Evolutionary conservation across 306 rosid species (phyloP), one percentile per base, ranked within the genome.

Genomic region (Abrus precatorius): DNA sequence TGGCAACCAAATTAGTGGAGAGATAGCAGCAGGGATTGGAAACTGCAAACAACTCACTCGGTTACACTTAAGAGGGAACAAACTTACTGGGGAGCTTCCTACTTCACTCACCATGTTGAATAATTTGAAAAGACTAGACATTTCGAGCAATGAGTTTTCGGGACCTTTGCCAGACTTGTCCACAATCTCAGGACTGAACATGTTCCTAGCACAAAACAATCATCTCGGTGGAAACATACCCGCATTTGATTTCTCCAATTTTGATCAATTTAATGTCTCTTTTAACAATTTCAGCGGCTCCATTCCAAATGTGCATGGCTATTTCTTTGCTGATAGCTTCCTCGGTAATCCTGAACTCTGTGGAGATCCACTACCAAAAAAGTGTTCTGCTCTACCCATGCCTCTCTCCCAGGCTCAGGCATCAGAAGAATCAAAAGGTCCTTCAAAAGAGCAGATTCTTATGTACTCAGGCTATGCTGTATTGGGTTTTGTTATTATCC

Each of bases 401-500:
- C 3, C 27, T 20, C 10, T 10, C 2, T 49, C 40, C 14, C 60
- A 41, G 3, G 49, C 54, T 6, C n/a, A 60, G n/a, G 28, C 6
- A 72, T 55, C 77, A 20, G 77, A 36, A 53, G 63, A 49, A 69
- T 65, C 96, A 60, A 85, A 77, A 55, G 88, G 38, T 62, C 9
- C 69, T 77, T 77, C 93, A 20, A 85, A 56, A 56, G 78, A 82
- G 12, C 82, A 62, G 81, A 65, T 87, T 70, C 69, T 88, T 13
- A 90, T 95, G 84, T 95, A 85, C 81, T 69, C 78, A 6, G 99
- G 97, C 9, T 93, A 93, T 83, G 83, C 81, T 65, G 79, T 84
- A 20, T 43, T 95, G 62, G 99, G 81, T 10, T 75, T 77, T 60
- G 40, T 84, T 34, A 0, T 73, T 54, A n/a, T 88, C 78, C 30